These are phyloP conservation scores for Lentinula detonsa DNA, from an alignment of 768 basidiomycete genomes.

Conservation along the genomic window DNA sequence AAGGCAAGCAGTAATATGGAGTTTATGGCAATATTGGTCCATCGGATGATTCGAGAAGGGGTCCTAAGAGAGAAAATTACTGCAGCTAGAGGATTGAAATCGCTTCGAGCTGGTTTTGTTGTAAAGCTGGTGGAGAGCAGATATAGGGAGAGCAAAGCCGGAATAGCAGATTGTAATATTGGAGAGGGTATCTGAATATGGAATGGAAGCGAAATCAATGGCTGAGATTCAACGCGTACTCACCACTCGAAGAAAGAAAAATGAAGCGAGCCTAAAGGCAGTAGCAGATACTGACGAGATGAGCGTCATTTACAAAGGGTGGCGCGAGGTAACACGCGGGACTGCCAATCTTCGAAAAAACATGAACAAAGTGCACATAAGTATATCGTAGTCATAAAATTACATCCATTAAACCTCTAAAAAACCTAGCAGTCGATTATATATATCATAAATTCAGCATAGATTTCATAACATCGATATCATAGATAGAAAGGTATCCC, in stretches of 20 bases:
- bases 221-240: neutral
- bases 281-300: slow-evolving; percentile 15
- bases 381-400: no score
- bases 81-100: slow-evolving; percentile 12
- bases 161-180: slow-evolving; percentile 23
- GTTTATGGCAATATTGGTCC: slow-evolving; percentile 12
- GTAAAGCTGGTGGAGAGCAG: slow-evolving; percentile 10
- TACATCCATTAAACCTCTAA: no score
- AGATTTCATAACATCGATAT: slow-evolving; percentile 2
- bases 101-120: neutral
- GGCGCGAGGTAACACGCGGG: neutral
- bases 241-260: slow-evolving; percentile 48
- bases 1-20: slow-evolving; percentile 6
- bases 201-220: neutral
- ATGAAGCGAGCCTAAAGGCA: slow-evolving; percentile 35
- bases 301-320: slow-evolving; percentile 6
- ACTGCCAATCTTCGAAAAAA: neutral
- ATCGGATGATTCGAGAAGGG: slow-evolving; percentile 11
- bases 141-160: slow-evolving; percentile 20
- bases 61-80: slow-evolving; percentile 27
- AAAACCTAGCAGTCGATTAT: neutral
- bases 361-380: neutral
- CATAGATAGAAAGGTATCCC: slow-evolving; percentile 89
- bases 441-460: neutral
- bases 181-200: slow-evolving; percentile 32